These are phyloP conservation scores for Gelatoporia subvermispora DNA, from an alignment of 768 basidiomycete genomes.

Conservation along the genomic window DNA sequence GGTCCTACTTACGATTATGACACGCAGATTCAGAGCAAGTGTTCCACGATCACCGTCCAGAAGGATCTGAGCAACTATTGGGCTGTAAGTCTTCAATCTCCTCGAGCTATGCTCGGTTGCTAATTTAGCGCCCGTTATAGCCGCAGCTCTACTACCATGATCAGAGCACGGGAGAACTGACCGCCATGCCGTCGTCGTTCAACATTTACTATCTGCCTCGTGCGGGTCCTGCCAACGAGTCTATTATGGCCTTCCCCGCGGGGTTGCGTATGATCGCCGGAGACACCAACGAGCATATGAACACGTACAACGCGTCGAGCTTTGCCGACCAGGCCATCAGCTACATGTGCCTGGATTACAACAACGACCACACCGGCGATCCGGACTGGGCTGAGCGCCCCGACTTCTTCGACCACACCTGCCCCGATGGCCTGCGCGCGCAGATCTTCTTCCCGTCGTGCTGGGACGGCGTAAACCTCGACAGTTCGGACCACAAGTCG, in stretches of 20 bases:
- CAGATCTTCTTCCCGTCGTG: slow-evolving; percentile 30
- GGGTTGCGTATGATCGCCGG: slow-evolving; percentile 27
- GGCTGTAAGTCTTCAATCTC: slow-evolving; percentile 11
- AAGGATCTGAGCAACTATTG: slow-evolving; percentile 22
- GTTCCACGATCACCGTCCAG: slow-evolving; percentile 16
- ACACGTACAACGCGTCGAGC: slow-evolving; percentile 23
- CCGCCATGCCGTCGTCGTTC: slow-evolving; percentile 12
- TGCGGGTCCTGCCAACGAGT: slow-evolving; percentile 15
- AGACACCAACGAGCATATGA: slow-evolving; percentile 20
- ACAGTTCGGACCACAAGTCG: slow-evolving; percentile 33
- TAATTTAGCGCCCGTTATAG: slow-evolving; percentile 4
- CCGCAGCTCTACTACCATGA: slow-evolving; percentile 17
- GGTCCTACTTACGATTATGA: slow-evolving; percentile 7
- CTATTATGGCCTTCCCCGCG: slow-evolving; percentile 18
- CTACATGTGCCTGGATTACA: slow-evolving; percentile 27
- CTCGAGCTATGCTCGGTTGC: background rate
- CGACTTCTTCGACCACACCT: slow-evolving; percentile 13
- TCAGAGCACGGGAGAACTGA: slow-evolving; percentile 10
- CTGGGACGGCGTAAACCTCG: slow-evolving; percentile 37
- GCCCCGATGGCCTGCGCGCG: slow-evolving; percentile 23
- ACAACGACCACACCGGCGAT: slow-evolving; percentile 13
- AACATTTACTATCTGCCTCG: slow-evolving; percentile 22
- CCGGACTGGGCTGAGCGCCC: slow-evolving; percentile 14
- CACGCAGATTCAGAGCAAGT: slow-evolving; percentile 8
- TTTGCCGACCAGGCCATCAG: slow-evolving; percentile 29